Conservation (phyloP, 139 green algal genomes). For the Picochlorum sp. region DNA sequence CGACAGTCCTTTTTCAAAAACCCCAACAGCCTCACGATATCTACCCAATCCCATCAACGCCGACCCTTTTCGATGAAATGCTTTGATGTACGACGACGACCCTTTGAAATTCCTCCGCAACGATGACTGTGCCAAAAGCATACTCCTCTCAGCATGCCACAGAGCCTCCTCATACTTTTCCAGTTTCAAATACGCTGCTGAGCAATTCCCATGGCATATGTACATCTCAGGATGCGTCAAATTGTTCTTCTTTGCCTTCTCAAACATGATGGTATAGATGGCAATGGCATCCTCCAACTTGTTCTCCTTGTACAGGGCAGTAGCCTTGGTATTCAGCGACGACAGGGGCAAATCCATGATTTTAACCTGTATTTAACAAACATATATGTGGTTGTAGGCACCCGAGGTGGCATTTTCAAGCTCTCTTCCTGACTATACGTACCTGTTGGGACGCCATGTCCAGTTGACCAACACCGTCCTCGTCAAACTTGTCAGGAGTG, state of each 20-base stretch:
- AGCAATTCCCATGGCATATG: conserved; percentile 46
- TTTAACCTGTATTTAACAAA: too few species aligned
- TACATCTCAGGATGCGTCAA: conserved; percentile 52
- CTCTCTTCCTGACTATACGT: too few species aligned
- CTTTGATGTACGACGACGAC: conserved; percentile 38
- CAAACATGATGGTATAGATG: conserved; percentile 43
- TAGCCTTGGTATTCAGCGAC: conserved; percentile 18
- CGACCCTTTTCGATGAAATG: conserved; percentile 40
- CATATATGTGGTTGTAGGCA: too few species aligned
- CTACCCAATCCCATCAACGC: conserved; percentile 44
- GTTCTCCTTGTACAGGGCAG: conserved; percentile 8
- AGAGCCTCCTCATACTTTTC: conserved; percentile 28
- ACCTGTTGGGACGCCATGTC: too few species aligned
- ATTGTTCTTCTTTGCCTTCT: conserved; percentile 24
- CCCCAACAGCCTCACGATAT: conserved; percentile 23
- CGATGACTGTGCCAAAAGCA: conserved; percentile 24
- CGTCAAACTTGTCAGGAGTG: too few species aligned
- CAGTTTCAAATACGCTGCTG: conserved; percentile 46
- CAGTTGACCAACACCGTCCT: too few species aligned
- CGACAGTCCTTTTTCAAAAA: conserved; percentile 35
- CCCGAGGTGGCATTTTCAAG: too few species aligned
- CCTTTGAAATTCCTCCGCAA: conserved; percentile 21
- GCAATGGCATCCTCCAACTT: conserved; percentile 25
- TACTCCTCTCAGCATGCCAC: conserved; percentile 21
- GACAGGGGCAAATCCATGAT: neutral